Evolutionary conservation across 2,329 filamentous ascomycete genomes (phyloP), one percentile per base, ranked within the genome.

Genomic region (Diatrype stigma): DNA sequence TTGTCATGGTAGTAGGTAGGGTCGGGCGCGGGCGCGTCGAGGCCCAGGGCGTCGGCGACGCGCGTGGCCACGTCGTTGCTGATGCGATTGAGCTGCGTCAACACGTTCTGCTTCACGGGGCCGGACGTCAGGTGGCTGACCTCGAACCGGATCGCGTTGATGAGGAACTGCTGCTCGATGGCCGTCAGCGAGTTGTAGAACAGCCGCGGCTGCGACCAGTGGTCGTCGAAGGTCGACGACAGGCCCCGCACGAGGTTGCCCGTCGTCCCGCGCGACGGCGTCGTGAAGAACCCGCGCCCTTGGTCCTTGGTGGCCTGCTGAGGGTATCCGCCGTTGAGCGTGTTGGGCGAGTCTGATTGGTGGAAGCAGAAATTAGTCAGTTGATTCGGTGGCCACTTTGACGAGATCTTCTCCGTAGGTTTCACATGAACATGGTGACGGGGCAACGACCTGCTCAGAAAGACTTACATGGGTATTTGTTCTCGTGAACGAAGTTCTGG

Each of bases 71-170:
- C 68, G 58, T 88, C 82, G 63, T 90, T 78, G 65, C 77, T 81
- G 60, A 90, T 73, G 42, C 76, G 77, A 73, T 90, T 90, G 11
- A 90, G 76, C 63, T 90, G 86, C 16, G 72, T 70, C 40, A 90
- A 73, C 1, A 87, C 81, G 56, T 88, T 89, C 56, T 79, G 68
- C 68, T 83, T 83, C 16, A 90, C 81, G 2, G 75, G 61, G 0
- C 68, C 57, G 40, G 80, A 84, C 58, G 74, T 70, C 32, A 90
- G 60, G 14, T 86, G 78, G 21, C 81, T 77, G 0, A 77, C 78
- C 70, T 90, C 87, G 65, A 90, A 89, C 26, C 86, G 83, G 49
- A 90, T 82, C 0, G 85, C 86, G 64, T 90, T 86, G 70, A 90
- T 76, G 37, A 90, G 67, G 62, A 88, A 85, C 62, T 90, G 86